Conservation (phyloP, 1,139 yeast genomes). For the Suhomyces taliae region DNA sequence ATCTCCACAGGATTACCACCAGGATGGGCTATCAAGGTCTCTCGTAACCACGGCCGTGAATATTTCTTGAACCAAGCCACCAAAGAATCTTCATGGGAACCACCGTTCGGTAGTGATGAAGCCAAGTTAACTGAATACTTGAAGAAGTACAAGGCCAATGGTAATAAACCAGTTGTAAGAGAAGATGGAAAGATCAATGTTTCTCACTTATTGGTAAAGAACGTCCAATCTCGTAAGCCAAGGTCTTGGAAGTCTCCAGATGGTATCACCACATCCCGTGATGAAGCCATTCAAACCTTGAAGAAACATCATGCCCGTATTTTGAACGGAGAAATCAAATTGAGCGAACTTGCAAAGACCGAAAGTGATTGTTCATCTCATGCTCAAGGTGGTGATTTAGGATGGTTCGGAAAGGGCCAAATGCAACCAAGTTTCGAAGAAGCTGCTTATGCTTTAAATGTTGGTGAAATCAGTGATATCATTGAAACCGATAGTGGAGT, state of each 20-base stretch:
- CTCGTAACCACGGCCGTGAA: constrained; percentile 81
- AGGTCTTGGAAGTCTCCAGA: constrained; percentile 84
- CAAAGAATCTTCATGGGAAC: constrained; percentile 83
- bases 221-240: constrained; percentile 81
- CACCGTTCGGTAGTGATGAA: constrained; percentile 81
- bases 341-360: constrained; percentile 72
- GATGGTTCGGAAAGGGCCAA: constrained; percentile 82
- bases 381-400: constrained; percentile 87
- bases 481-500: constrained; percentile 92
- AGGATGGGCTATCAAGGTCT: constrained; percentile 79
- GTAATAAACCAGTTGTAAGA: constrained; percentile 60
- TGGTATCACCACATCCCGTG: constrained; percentile 71
- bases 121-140: constrained; percentile 60
- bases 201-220: constrained; percentile 77
- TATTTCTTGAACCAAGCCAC: constrained; percentile 74
- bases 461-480: constrained; percentile 81
- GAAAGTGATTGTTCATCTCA: constrained; percentile 92
- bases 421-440: constrained; percentile 95
- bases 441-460: constrained; percentile 76
- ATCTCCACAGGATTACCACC: constrained; percentile 72
- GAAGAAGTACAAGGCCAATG: constrained; percentile 47
- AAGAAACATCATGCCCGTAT: constrained; percentile 61
- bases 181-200: constrained; percentile 46
- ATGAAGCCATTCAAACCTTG: constrained; percentile 74
- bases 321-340: constrained; percentile 64